A percentile compares a stretch with the other conserved stretches of the same genome.
Evolutionary conservation across 2,329 filamentous ascomycete species (phyloP).

Genomic region (Fusarium albidum): DNA sequence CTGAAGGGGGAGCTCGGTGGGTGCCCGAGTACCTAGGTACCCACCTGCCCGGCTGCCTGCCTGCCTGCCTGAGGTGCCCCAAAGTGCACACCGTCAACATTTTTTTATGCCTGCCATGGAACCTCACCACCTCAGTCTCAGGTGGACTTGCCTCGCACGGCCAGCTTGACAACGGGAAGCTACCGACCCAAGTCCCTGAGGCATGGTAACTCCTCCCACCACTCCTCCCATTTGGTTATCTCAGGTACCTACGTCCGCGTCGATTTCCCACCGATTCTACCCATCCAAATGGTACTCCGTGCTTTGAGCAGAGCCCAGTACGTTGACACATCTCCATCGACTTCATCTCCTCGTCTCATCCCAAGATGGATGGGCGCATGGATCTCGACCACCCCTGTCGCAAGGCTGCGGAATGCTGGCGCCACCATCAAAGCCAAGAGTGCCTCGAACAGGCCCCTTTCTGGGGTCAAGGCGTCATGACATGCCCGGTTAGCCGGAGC

Average conservation of each 20-base stretch:
- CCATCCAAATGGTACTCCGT: too few species aligned
- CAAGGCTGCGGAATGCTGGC: constrained; percentile 42
- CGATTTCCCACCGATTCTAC: too few species aligned
- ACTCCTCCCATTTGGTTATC: too few species aligned
- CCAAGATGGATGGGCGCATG: constrained; percentile 22
- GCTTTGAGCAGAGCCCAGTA: not conserved
- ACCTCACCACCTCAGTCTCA: too few species aligned
- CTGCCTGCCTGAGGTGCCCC: not conserved
- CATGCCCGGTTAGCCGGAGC: constrained; percentile 26
- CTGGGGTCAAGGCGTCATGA: constrained; percentile 33
- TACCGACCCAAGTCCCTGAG: too few species aligned
- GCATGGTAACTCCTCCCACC: too few species aligned
- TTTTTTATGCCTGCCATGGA: not conserved
- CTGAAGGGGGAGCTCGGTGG: not conserved
- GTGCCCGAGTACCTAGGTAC: constrained; percentile 1
- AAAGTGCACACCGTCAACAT: not conserved
- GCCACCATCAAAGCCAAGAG: constrained; percentile 37
- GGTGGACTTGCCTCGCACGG: too few species aligned
- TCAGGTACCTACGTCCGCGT: too few species aligned
- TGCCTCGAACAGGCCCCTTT: constrained; percentile 37
- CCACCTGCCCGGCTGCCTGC: too few species aligned
- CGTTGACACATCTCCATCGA: constrained; percentile 5
- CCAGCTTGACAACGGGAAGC: too few species aligned
- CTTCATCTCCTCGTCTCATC: constrained; percentile 2
- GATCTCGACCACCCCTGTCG: constrained; percentile 34